These are phyloP conservation scores for Pachysandra terminalis DNA, from an alignment of 164 flowering plant genomes.

Conservation along the genomic window DNA sequence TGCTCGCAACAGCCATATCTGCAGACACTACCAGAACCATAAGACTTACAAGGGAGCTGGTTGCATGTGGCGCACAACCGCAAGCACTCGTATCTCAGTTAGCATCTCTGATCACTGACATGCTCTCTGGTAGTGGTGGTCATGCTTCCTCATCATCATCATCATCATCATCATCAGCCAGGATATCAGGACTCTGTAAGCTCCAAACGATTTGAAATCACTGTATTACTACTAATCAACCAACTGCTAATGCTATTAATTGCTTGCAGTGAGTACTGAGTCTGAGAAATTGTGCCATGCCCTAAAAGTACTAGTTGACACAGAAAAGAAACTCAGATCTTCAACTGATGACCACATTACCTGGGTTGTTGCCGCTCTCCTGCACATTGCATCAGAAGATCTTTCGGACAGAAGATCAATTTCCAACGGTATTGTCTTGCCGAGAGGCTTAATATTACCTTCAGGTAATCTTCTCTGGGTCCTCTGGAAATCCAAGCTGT, in stretches of 20 bases:
- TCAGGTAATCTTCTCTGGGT: constrained; percentile 13
- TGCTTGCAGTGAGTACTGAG: constrained; percentile 22
- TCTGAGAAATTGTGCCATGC: constrained; percentile 29
- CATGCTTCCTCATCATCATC: constrained; percentile 12
- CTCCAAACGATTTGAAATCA: not conserved
- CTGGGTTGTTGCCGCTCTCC: constrained; percentile 25
- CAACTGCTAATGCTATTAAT: constrained; percentile 8
- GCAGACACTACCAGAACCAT: constrained; percentile 27
- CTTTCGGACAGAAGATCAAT: constrained; percentile 8
- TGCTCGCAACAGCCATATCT: constrained; percentile 27
- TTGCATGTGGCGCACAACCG: constrained; percentile 33
- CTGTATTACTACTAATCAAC: not conserved
- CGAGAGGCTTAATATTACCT: constrained; percentile 14
- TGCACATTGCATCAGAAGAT: constrained; percentile 30
- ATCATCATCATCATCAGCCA: constrained; percentile 13
- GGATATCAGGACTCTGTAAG: constrained; percentile 20
- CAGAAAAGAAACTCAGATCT: constrained; percentile 28
- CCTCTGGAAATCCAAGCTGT: no score
- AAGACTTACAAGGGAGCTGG: constrained; percentile 22
- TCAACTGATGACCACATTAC: constrained; percentile 27
- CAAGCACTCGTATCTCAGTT: constrained; percentile 29
- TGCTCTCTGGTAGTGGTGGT: constrained; percentile 25
- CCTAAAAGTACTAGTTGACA: constrained; percentile 28
- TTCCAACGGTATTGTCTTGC: constrained; percentile 18
- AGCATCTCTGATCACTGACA: constrained; percentile 33